Evolutionary conservation across 371 early-diverging fungal genomes (phyloP).

Genomic region (Haplosporangium sp.): DNA sequence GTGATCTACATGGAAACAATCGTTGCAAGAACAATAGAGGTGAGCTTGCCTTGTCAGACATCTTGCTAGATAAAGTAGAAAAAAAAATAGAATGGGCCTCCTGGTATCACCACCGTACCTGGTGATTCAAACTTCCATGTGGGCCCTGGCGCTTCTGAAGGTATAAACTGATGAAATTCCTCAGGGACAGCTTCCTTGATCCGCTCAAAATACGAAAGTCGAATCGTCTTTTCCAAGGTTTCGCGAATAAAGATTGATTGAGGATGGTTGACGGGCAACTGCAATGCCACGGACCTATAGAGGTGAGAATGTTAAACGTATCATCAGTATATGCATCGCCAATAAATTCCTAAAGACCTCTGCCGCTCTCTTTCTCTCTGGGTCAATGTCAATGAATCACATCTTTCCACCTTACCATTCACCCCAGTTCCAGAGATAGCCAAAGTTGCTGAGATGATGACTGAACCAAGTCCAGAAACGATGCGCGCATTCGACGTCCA

Average conservation of each 20-base stretch:
- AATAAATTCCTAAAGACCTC: too few species aligned
- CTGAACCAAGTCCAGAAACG: slow-evolving; percentile 90
- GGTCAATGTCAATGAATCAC: neutral
- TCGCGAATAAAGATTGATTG: slow-evolving; percentile 80
- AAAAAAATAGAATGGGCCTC: neutral
- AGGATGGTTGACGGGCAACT: slow-evolving; percentile 60
- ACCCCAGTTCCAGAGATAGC: slow-evolving; percentile 91
- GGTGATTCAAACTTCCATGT: slow-evolving; percentile 74
- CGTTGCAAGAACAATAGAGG: neutral
- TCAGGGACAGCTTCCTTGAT: slow-evolving; percentile 83
- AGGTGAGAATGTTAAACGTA: neutral
- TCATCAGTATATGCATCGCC: neutral
- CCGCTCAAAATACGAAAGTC: slow-evolving; percentile 90
- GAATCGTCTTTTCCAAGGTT: slow-evolving; percentile 81
- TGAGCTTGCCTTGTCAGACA: neutral
- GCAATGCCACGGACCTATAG: slow-evolving; percentile 59
- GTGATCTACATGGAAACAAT: slow-evolving; percentile 30
- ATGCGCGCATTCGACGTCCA: slow-evolving; percentile 89
- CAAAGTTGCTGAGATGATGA: slow-evolving; percentile 93
- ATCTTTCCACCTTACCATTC: slow-evolving; percentile 71
- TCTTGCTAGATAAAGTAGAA: neutral
- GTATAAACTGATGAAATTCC: slow-evolving; percentile 68
- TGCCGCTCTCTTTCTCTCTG: too few species aligned
- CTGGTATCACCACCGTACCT: slow-evolving; percentile 44
- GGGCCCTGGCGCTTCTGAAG: slow-evolving; percentile 73